Conservation (phyloP, 768 basidiomycete species). For the Lentinula edodes region DNA sequence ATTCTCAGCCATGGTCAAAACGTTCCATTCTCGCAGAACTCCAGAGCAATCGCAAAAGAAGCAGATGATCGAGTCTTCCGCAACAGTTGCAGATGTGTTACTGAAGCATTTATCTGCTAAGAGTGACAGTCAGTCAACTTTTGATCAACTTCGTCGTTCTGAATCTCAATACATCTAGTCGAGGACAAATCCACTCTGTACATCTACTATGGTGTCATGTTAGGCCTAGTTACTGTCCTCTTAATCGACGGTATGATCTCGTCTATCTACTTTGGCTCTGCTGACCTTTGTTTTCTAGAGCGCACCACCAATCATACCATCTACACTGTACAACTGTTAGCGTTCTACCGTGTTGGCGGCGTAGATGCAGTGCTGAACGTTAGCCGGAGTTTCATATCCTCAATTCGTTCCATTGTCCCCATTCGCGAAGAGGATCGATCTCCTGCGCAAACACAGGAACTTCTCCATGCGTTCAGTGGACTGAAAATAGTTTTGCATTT, state of each 20-base stretch:
- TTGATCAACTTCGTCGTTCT: neutral
- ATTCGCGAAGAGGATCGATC: constrained; percentile 47
- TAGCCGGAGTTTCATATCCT: constrained; percentile 45
- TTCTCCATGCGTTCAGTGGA: constrained; percentile 74
- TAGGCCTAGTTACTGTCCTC: constrained; percentile 39
- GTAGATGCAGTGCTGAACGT: constrained; percentile 60
- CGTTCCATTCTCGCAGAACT: constrained; percentile 79
- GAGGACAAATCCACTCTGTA: constrained; percentile 26
- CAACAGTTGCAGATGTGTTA: constrained; percentile 66
- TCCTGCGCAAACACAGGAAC: constrained; percentile 52
- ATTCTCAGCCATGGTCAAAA: constrained; percentile 70
- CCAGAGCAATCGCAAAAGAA: constrained; percentile 71
- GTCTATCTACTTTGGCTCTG: constrained; percentile 1
- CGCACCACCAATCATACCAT: constrained; percentile 68
- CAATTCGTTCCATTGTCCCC: constrained; percentile 18
- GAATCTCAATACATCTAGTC: constrained; percentile 5
- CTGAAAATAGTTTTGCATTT: constrained; percentile 79
- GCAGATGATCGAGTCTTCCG: constrained; percentile 67
- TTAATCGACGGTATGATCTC: constrained; percentile 41
- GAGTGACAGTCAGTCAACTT: constrained; percentile 41
- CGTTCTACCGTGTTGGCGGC: constrained; percentile 70
- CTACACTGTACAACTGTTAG: constrained; percentile 76
- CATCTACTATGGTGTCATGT: constrained; percentile 42
- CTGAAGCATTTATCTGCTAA: constrained; percentile 59
- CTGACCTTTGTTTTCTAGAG: constrained; percentile 38